phyloP scores from a whole-genome alignment of 176 grass and related monocot genomes.

The Lolium rigidum region DNA sequence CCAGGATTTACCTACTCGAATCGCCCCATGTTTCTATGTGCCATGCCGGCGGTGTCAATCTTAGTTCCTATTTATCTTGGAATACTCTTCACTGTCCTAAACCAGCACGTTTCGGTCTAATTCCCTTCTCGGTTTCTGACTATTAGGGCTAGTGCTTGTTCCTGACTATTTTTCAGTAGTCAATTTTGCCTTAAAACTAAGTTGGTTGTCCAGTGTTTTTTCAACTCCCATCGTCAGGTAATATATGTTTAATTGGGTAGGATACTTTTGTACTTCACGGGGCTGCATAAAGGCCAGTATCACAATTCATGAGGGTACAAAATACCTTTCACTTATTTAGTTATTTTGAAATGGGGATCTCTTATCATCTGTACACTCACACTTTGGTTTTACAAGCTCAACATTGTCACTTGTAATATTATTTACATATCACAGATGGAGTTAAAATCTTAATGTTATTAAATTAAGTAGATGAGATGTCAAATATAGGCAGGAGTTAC shows the following conservation, averaged over 20 bases:
- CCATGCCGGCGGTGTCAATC: neutral
- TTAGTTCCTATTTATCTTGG: neutral
- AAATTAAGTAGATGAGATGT: no score
- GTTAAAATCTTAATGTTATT: constrained; percentile 2
- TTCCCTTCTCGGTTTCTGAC: neutral
- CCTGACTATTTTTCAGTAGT: neutral
- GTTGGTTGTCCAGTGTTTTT: neutral
- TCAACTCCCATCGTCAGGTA: neutral
- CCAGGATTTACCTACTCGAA: neutral
- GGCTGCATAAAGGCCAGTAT: neutral
- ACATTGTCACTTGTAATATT: neutral
- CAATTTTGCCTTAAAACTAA: neutral
- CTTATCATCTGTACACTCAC: neutral
- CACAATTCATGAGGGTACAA: neutral
- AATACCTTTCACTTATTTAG: neutral
- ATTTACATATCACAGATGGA: neutral
- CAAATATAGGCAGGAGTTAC: no score
- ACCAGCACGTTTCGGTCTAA: neutral
- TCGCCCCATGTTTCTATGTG: neutral
- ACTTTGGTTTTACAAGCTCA: neutral
- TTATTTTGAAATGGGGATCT: neutral
- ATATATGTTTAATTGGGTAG: neutral
- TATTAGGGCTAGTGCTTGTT: neutral
- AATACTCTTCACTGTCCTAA: neutral
- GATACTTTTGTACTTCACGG: neutral